These are phyloP conservation scores for Beauveria brongniartii DNA, from an alignment of 2,329 filamentous ascomycete species.

Conservation along the genomic window DNA sequence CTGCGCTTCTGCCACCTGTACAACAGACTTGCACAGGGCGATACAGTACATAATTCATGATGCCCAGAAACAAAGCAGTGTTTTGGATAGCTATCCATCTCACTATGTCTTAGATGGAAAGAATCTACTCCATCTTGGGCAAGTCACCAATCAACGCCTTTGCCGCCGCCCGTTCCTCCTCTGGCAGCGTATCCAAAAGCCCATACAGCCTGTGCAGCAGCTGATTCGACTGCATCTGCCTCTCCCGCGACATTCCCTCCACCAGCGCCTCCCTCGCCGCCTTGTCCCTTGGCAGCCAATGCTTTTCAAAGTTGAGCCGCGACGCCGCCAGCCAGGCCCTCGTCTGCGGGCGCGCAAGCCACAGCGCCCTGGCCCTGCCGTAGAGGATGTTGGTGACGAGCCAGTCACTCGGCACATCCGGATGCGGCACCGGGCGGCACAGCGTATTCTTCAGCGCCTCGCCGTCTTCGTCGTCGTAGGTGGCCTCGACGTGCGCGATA, in stretches of 20 bases:
- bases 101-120: not conserved
- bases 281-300: not conserved
- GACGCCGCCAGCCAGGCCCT: not conserved
- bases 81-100: not conserved
- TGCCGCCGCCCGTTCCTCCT: not conserved
- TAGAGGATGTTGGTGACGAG: not conserved
- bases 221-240: not conserved
- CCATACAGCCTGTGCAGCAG: not conserved
- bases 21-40: not conserved
- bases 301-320: not conserved
- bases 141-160: not conserved
- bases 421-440: not conserved
- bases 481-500: conserved; percentile 4
- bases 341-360: not conserved
- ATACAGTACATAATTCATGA: too few relatives aligned
- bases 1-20: not conserved
- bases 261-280: not conserved
- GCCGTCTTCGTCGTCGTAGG: not conserved
- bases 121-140: not conserved
- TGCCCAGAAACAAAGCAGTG: too few relatives aligned
- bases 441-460: not conserved
- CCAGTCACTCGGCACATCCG: not conserved
- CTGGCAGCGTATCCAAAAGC: not conserved
- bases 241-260: not conserved
- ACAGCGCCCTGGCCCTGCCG: not conserved